A percentile compares a stretch with the other conserved stretches of the same genome.
phyloP scores from a whole-genome alignment of 2,329 filamentous ascomycete species.

The Phaeosphaeriaceae sp. region DNA sequence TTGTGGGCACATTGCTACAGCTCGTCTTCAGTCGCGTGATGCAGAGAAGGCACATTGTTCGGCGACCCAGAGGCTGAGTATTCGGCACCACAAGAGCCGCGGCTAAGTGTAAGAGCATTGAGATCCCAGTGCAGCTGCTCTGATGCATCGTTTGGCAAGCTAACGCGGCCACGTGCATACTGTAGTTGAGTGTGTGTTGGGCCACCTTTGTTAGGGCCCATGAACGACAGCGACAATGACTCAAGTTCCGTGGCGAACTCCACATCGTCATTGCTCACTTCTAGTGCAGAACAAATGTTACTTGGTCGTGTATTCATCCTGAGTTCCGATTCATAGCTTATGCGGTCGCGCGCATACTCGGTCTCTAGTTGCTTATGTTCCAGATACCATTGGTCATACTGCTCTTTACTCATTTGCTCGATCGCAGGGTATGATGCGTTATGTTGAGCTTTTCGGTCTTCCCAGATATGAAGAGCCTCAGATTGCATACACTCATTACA shows the following conservation, averaged over 20 bases:
- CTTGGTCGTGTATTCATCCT: conserved; percentile 33
- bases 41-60: conserved; percentile 13
- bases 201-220: conserved; percentile 26
- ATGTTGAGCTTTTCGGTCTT: conserved; percentile 33
- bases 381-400: conserved; percentile 41
- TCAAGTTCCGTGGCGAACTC: conserved; percentile 41
- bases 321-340: conserved; percentile 33
- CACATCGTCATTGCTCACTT: conserved; percentile 39
- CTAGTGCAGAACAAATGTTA: conserved; percentile 37
- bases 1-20: conserved; percentile 18
- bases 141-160: conserved; percentile 38
- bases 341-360: conserved; percentile 33
- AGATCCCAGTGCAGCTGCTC: conserved; percentile 47
- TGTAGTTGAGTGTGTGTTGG: conserved; percentile 8
- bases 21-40: conserved; percentile 27
- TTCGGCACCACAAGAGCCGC: conserved; percentile 42
- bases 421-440: conserved; percentile 35
- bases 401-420: conserved; percentile 37
- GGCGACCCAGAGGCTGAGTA: conserved; percentile 26
- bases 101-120: conserved; percentile 38
- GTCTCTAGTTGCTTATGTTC: conserved; percentile 37
- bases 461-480: conserved; percentile 37
- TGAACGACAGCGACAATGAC: conserved; percentile 38
- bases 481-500: conserved; percentile 43
- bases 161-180: conserved; percentile 26